Evolutionary conservation across 1,139 yeast species (phyloP).

Genomic region (Hansenula lynferdii): DNA sequence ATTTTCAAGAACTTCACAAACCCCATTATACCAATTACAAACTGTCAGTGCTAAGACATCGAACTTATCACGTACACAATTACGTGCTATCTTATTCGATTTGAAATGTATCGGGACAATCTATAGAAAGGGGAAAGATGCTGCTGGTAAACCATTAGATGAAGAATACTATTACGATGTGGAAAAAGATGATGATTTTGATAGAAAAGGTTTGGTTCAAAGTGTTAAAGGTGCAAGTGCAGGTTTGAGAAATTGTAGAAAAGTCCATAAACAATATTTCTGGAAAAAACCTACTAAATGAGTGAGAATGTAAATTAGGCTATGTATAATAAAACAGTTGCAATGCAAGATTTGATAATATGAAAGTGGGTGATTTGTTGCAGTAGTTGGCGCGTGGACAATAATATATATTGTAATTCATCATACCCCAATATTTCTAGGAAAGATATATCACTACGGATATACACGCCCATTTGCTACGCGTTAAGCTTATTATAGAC

Average conservation of each 20-base stretch:
- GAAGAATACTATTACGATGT: slow-evolving; percentile 90
- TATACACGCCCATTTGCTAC: too few relatives aligned
- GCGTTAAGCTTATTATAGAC: too few relatives aligned
- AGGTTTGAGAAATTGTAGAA: slow-evolving; percentile 84
- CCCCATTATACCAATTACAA: slow-evolving; percentile 69
- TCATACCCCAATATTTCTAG: too few relatives aligned
- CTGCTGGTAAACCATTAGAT: slow-evolving; percentile 91
- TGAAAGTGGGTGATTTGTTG: too few relatives aligned
- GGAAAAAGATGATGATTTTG: slow-evolving; percentile 70
- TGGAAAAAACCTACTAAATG: slow-evolving; percentile 61
- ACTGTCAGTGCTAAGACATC: slow-evolving; percentile 50
- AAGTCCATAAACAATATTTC: slow-evolving; percentile 87
- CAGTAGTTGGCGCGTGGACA: too few relatives aligned
- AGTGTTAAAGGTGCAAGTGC: slow-evolving; percentile 70
- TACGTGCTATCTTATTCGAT: slow-evolving; percentile 33
- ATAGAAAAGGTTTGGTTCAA: slow-evolving; percentile 65
- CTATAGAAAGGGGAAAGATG: slow-evolving; percentile 87
- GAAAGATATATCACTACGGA: too few relatives aligned
- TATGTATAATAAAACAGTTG: too few relatives aligned
- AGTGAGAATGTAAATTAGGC: too few relatives aligned
- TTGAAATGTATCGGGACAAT: slow-evolving; percentile 71
- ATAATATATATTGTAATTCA: too few relatives aligned
- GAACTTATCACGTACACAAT: slow-evolving; percentile 39
- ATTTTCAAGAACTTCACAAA: slow-evolving; percentile 80
- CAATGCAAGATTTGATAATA: too few relatives aligned